These are phyloP conservation scores for Suillus variegatus DNA, from an alignment of 768 basidiomycete genomes.

Conservation along the genomic window DNA sequence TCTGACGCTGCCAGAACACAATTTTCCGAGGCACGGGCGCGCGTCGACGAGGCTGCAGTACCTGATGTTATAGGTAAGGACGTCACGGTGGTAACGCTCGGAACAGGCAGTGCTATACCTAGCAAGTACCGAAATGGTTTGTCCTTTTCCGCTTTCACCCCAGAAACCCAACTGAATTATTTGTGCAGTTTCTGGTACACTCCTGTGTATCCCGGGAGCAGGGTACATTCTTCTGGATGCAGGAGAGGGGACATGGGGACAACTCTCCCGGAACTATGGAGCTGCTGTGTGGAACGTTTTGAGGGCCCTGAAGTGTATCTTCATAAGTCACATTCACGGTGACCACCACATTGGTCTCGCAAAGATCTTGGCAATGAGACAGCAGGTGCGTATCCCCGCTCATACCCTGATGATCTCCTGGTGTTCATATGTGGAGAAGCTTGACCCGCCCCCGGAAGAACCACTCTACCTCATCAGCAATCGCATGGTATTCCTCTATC, in stretches of 20 bases:
- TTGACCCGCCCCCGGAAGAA: constrained; percentile 57
- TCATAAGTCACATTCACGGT: constrained; percentile 87
- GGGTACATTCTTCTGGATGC: constrained; percentile 84
- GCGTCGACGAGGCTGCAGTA: constrained; percentile 22
- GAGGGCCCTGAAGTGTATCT: constrained; percentile 75
- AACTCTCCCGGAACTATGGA: constrained; percentile 79
- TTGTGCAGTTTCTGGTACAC: constrained; percentile 66
- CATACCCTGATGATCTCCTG: background rate
- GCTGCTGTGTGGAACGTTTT: constrained; percentile 58
- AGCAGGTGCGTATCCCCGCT: constrained; percentile 45
- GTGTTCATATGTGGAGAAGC: constrained; percentile 40
- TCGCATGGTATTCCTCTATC: constrained; percentile 57
- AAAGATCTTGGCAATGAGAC: constrained; percentile 70
- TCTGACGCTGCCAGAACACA: constrained; percentile 31
- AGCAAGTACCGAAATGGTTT: constrained; percentile 86
- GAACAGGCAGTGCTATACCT: constrained; percentile 87
- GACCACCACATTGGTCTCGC: constrained; percentile 90
- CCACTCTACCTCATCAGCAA: constrained; percentile 75
- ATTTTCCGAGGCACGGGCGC: constrained; percentile 41
- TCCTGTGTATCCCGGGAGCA: constrained; percentile 70
- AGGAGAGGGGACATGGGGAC: constrained; percentile 94
- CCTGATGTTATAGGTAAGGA: constrained; percentile 51
- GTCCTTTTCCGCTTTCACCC: constrained; percentile 17
- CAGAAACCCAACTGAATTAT: background rate
- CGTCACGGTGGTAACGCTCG: constrained; percentile 73